Evolutionary conservation across 768 basidiomycete species (phyloP), one percentile per base, ranked within the genome.

Genomic region (Boletellus sp.): DNA sequence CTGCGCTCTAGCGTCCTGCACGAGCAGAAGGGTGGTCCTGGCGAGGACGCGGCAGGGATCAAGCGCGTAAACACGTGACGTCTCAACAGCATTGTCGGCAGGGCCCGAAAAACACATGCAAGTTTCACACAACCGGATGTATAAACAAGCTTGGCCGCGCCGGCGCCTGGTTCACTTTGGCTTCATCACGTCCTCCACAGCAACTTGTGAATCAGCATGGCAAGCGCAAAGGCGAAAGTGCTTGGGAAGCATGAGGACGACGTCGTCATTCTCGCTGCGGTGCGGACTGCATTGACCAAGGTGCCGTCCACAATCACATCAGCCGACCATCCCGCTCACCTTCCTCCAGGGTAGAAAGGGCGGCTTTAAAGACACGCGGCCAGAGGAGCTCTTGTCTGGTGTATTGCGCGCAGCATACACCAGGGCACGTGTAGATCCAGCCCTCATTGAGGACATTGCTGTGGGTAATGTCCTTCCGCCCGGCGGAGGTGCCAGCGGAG

Each of bases 201-300:
- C 41, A 42, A 26, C 41, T 49, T 39, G 31, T 38, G 28, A 52
- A 46, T 35, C 7, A 44, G 41, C 50, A 67, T 68, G 57, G 53
- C 67, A 15, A 51, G 44, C 46, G 75, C 76, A 49, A 87, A 81
- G 65, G 73, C 83, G 20, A 74, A 74, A 51, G 56, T 91, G 20
- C 78, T 92, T 42, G 73, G 79, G 60, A 86, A 90, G 73, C 73
- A 79, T 59, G 85, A 87, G 54, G 78, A 90, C 66, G 93, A 95
- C 69, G 86, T 97, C 13, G 95, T 98, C 55, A 88, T 97, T 65
- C 83, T 92, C 61, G 73, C 83, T 11, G 94, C 94, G 19, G 80
- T 91, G 42, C 84, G 96, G 54, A 92, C 94, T 39, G 90, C 96
- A 22, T 78, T 95, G 52, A 96, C 94, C 26, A 95, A 94, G 79